phyloP scores from a whole-genome alignment of 306 rosid genomes.

The barrel medic (Medicago truncatula) region MtrunA17r5.0-ANR NC_053044.1:52576501-52577000 shows the following conservation, averaged over 20 bases:
- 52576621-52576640: too few relatives aligned
- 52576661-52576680: too few relatives aligned
- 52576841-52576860: conserved; percentile 47
- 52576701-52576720: too few relatives aligned
- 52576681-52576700: too few relatives aligned
- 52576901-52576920: conserved; percentile 86
- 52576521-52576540: conserved; percentile 41
- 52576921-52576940: conserved; percentile 78
- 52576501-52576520: conserved; percentile 45
- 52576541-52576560: conserved; percentile 24
- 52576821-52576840: too few relatives aligned
- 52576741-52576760: too few relatives aligned
- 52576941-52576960: conserved; percentile 94
- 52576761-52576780: too few relatives aligned
- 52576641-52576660: too few relatives aligned
- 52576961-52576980: conserved; percentile 69
- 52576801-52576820: too few relatives aligned
- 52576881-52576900: conserved; percentile 96
- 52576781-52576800: too few relatives aligned
- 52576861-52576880: conserved; percentile 96
- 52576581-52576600: conserved; percentile 18
- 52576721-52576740: too few relatives aligned
- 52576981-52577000: background rate
- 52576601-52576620: too few relatives aligned
- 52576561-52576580: conserved; percentile 34